Conservation (phyloP, 2,329 filamentous ascomycete species). For the Trichophyton benhamiae region DNA sequence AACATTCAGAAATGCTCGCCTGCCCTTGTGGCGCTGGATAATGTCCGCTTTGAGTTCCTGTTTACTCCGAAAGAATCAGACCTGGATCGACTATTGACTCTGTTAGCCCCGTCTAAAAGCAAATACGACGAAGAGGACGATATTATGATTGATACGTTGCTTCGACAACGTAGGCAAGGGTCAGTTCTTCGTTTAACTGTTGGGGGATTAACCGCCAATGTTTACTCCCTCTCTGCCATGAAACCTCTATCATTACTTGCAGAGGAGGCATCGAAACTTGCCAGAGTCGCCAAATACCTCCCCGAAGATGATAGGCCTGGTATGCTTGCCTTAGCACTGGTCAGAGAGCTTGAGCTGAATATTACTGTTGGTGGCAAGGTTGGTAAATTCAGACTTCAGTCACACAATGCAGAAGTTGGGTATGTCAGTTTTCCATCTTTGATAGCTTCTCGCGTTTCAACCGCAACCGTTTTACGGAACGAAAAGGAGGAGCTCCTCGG, state of each 20-base stretch:
- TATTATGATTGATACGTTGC: slow-evolving; percentile 82
- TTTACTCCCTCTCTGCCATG: slow-evolving; percentile 54
- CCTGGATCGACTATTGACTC: slow-evolving; percentile 64
- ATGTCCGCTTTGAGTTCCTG: slow-evolving; percentile 61
- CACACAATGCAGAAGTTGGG: slow-evolving; percentile 55
- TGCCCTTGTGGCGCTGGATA: slow-evolving; percentile 49
- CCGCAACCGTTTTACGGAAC: slow-evolving; percentile 52
- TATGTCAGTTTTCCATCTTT: slow-evolving; percentile 79
- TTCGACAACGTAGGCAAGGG: slow-evolving; percentile 76
- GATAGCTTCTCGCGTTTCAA: slow-evolving; percentile 61
- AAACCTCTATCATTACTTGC: slow-evolving; percentile 57
- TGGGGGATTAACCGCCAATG: slow-evolving; percentile 49
- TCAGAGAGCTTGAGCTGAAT: slow-evolving; percentile 51
- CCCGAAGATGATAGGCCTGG: slow-evolving; percentile 92
- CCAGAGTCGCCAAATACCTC: slow-evolving; percentile 83
- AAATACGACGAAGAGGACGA: slow-evolving; percentile 84
- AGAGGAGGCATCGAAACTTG: slow-evolving; percentile 68
- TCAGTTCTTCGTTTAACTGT: slow-evolving; percentile 63
- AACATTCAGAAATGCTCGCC: slow-evolving; percentile 37
- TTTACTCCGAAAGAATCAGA: slow-evolving; percentile 64
- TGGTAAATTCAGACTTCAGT: slow-evolving; percentile 49
- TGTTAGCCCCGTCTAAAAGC: slow-evolving; percentile 84
- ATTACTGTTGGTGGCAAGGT: slow-evolving; percentile 56
- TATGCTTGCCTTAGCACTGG: slow-evolving; percentile 57
- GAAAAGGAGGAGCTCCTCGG: slow-evolving; percentile 59